Evolutionary conservation across 495 filamentous ascomycete species (phyloP).

Genomic region (Aspergillus kassunensis): DNA sequence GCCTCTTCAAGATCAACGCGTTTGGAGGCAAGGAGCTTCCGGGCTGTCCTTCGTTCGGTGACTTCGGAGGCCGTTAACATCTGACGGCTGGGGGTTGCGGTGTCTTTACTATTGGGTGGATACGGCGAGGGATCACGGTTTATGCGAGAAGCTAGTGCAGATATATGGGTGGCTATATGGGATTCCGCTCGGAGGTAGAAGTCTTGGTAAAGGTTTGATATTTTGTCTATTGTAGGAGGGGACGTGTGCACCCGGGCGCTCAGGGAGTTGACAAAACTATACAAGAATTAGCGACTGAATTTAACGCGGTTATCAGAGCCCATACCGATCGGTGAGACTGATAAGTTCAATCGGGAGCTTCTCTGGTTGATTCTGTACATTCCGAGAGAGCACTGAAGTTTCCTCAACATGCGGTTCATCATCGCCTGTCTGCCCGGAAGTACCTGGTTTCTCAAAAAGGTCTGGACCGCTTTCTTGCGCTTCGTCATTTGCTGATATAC

Average conservation of each 20-base stretch:
- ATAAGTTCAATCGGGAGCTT: conserved; percentile 90
- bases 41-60: conserved; percentile 68
- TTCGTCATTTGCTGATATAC: conserved; percentile 23
- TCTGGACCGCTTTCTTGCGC: conserved; percentile 38
- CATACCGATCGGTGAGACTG: conserved; percentile 80
- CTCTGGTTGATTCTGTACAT: conserved; percentile 62
- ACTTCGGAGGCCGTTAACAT: conserved; percentile 91
- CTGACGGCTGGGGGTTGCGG: conserved; percentile 59
- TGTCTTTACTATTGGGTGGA: conserved; percentile 26
- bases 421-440: conserved; percentile 37
- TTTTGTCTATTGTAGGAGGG: conserved; percentile 77
- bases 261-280: conserved; percentile 86
- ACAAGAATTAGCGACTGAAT: background rate
- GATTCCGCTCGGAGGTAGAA: conserved; percentile 83
- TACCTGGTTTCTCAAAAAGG: conserved; percentile 43
- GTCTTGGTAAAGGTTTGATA: conserved; percentile 87
- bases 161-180: conserved; percentile 85
- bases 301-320: background rate
- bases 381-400: conserved; percentile 40
- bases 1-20: conserved; percentile 79
- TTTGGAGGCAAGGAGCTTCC: conserved; percentile 73
- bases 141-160: conserved; percentile 69
- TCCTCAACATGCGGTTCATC: conserved; percentile 45
- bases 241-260: conserved; percentile 81
- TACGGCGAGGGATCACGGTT: conserved; percentile 58